Evolutionary conservation across 306 rosid genomes (phyloP), one percentile per base, ranked within the genome.

Genomic region (Cicer pinnatifidum): DNA sequence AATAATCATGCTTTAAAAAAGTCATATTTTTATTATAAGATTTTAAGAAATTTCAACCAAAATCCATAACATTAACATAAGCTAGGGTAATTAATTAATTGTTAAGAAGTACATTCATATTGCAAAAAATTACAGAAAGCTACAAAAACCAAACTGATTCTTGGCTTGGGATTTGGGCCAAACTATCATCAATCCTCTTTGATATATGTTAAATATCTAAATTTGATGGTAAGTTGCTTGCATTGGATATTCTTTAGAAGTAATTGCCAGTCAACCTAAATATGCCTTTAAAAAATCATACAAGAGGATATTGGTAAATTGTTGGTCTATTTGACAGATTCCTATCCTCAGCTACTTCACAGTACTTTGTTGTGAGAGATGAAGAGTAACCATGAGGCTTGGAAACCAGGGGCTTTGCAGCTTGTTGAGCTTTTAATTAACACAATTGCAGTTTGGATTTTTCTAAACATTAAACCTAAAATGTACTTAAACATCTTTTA

Each of bases 401-500:
- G 61, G 48, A 69, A 44, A 11, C 28, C 23, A 45, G 9, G 38
- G 54, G 35, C 11, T 43, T 11, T 35, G 13, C 44, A 66, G 59
- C 48, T 68, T 43, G 13, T 58, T 56, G 33, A 68, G 41, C 35
- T 44, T 54, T 77, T 45, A 33, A 17, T 59, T 33, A 59, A 56
- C 28, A 63, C 75, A 33, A 12, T 11, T 37, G 7, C 43, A 11
- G 39, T 45, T 58, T 47, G 38, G 35, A 48, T 35, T 12, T 45
- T 67, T 68, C 38, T 37, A 8, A 20, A 68, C 54, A 33, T 11
- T 35, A 77, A 68, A 11, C 13, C 7, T 35, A 56, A 69, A 44
- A 41, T 5, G 15, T 19, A 33, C 15, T 65, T 11, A 3, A 16
- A 43, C 1, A 43, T 43, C 11, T n/a, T 67, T 33, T 15, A 11